Base-by-base conservation (phyloP, 192 early-diverging fungal genomes). In the Backusella morwellensis region DNA sequence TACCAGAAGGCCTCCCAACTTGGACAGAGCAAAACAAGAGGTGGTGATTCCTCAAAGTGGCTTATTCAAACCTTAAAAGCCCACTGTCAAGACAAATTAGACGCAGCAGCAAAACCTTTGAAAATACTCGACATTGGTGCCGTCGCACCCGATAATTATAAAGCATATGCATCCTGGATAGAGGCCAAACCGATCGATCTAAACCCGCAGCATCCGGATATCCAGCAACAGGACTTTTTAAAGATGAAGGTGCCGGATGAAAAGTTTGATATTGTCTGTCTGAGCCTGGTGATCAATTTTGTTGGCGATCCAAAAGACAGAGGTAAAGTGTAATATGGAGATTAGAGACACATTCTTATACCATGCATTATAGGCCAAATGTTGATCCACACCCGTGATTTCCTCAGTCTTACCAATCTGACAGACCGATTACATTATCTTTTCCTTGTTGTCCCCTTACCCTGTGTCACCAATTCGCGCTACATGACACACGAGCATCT, bases 261-360 rank as follows among this genome's bases (percentile, higher is more conserved):
- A 0, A 74, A 81, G 23, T 97, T 94, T 80, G 86, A 97, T 70
- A 88, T 94, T 32, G 82, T 97, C 0, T 94, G 93, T 72, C 84
- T 97, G 19, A 92, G 89, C 15, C 78, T 97, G 0, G 96, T 97
- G 0, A 90, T 97, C 59, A 97, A 97, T 80, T 97, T 97, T 89
- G 92, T 95, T 0, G 91, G 91, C 4, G 93, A 95, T 84, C 86
- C 91, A 3, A 80, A 71, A 9, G 83, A 86, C 50, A 84, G 96
- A 79, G 96, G 95, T 81, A 80, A 34, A n/a, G 23, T 6, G 38
- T 19, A 32, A 66, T 6, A 11, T 11, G 23, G 32, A 17, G 23
- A 17, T 1, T 42, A 14, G 0, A 5, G 19, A 40, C 11, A 17
- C 4, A n/a, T 34, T 29, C 17, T 17, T 40, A 29, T 74, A 66